Base-by-base conservation (phyloP, 139 green algal genomes). In the Chara braunii region DNA sequence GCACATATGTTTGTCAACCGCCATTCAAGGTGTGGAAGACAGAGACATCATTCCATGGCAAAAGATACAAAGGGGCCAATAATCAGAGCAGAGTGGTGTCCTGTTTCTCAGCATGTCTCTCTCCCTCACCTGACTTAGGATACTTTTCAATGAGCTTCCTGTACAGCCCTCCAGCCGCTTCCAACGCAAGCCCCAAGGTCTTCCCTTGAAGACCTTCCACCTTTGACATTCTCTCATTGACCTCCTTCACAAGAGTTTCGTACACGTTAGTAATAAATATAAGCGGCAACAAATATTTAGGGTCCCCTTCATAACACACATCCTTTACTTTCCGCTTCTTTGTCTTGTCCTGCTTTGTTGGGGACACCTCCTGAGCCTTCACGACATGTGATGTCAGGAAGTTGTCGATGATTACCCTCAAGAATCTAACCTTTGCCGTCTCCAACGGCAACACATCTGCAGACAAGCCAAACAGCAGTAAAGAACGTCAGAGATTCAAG, bases 381-480 rank as follows among this genome's bases (percentile, higher is more conserved):
- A 70, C 60, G 32, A 70, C 43, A 31, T 70, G 60, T 28, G 40
- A 70, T 12, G 60, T 70, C 29, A 70, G 37, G 8, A 70, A 70
- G 51, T 70, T 45, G 33, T 70, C 60, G 26, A 70, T 30, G 28
- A 70, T 23, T 9, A 70, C 48, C 28, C 43, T 45, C 60, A 70
- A 28, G 14, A 70, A 70, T 2, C 60, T 45, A 36, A 70, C 60
- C 22, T 51, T 36, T 31, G 60, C 60, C 24, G 60, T 29, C 51
- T 70, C 60, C 12, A 70, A 65, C 12, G 60, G 60, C 14, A 77
- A 30, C 12, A 75, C 33, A 75, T 70, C 60, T 70, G 60, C 3
- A 97, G 85, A 96, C 91, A 2, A 81, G 78, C 2, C 88, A 90
- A 3, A 90, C 91, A 1, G 90, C 91, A 63, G 95, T 97, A 65